phyloP scores from a whole-genome alignment of 345 rosid species.

The Hibiscus tridactylites region DNA sequence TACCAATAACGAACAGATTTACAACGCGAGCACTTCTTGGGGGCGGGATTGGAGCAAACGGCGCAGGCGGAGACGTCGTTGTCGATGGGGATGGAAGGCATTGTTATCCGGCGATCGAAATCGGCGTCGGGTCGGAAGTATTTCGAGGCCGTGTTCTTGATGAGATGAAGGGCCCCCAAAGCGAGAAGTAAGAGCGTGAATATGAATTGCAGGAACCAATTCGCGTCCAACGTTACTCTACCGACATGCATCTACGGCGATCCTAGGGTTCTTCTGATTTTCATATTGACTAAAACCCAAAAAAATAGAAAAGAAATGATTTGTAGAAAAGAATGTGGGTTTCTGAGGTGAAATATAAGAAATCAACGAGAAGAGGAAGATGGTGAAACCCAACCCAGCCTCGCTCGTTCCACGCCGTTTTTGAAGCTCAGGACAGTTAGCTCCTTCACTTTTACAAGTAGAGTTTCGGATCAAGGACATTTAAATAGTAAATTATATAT shows the following conservation, averaged over 20 bases:
- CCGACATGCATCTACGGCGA: conserved; percentile 61
- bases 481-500: neutral
- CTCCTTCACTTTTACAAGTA: neutral
- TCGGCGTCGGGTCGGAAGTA: conserved; percentile 76
- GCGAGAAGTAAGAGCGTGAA: conserved; percentile 42
- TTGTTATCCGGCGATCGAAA: conserved; percentile 37
- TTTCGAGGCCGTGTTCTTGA: conserved; percentile 71
- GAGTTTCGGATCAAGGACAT: neutral
- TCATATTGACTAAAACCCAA: too few relatives aligned
- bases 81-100: conserved; percentile 5
- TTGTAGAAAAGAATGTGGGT: too few relatives aligned
- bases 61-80: conserved; percentile 15
- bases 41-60: conserved; percentile 27
- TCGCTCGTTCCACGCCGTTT: neutral
- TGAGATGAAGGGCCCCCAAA: conserved; percentile 46
- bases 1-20: conserved; percentile 54
- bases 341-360: too few relatives aligned
- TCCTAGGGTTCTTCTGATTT: conserved; percentile 4
- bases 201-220: conserved; percentile 63
- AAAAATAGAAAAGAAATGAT: too few relatives aligned
- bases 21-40: conserved; percentile 48
- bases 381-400: too few relatives aligned
- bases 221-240: conserved; percentile 56
- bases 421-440: neutral
- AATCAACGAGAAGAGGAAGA: neutral